phyloP scores from a whole-genome alignment of 345 rosid genomes.

The Cardamine chenopodiifolia region DNA sequence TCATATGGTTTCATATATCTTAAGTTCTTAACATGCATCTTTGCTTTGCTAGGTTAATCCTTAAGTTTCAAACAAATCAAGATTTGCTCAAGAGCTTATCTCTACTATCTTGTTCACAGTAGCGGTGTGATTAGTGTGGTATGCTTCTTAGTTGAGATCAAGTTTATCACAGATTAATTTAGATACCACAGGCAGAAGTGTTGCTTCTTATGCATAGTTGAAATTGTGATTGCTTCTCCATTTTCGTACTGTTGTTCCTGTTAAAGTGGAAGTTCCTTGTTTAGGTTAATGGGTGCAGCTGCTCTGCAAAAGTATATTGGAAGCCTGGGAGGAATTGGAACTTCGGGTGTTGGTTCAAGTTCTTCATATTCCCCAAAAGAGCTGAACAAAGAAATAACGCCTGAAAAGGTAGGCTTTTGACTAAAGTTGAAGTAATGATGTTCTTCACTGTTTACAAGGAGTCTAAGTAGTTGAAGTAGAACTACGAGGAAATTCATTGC shows the following conservation, averaged over 20 bases:
- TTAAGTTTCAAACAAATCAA: conserved; percentile 75
- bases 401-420: conserved; percentile 73
- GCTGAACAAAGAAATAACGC: conserved; percentile 85
- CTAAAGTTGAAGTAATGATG: background rate
- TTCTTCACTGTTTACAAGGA: conserved; percentile 22
- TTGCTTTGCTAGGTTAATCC: conserved; percentile 71
- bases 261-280: conserved; percentile 28
- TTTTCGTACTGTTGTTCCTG: conserved; percentile 28
- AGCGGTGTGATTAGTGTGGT: conserved; percentile 89
- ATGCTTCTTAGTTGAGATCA: conserved; percentile 38
- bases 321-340: conserved; percentile 92
- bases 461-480: conserved; percentile 1
- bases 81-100: conserved; percentile 88
- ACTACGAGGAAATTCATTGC: background rate
- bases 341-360: conserved; percentile 96
- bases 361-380: conserved; percentile 92
- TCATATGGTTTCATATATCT: background rate
- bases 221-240: conserved; percentile 26
- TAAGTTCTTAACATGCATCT: background rate
- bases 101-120: conserved; percentile 87
- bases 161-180: background rate
- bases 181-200: background rate
- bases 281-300: conserved; percentile 93
- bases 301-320: conserved; percentile 96
- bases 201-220: conserved; percentile 1